Conservation (phyloP, 306 rosid species). For the Sophora flavescens region DNA sequence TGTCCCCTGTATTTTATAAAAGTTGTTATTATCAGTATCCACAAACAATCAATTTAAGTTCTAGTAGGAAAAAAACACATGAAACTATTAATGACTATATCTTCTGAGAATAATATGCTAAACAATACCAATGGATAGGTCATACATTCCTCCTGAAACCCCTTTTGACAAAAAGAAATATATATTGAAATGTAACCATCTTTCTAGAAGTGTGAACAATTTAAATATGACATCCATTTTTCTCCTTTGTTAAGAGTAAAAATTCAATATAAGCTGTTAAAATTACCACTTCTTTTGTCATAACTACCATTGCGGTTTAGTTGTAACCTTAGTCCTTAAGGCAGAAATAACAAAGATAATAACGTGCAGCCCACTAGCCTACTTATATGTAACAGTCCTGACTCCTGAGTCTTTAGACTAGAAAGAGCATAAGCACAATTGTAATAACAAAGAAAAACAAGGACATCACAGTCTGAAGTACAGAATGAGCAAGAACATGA, state of each 20-base stretch:
- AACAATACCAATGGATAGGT: not conserved
- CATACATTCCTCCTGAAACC: not conserved
- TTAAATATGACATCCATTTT: constrained; percentile 9
- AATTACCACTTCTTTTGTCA: not conserved
- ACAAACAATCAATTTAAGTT: constrained; percentile 13
- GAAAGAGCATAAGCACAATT: not conserved
- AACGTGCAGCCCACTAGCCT: not conserved
- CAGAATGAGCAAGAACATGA: constrained; percentile 8
- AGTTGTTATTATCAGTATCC: constrained; percentile 32
- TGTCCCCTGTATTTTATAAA: constrained; percentile 63
- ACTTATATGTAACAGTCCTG: not conserved
- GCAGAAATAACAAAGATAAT: not conserved
- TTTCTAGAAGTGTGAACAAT: constrained; percentile 10
- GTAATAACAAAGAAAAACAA: not conserved
- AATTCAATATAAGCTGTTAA: not conserved
- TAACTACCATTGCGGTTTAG: not conserved
- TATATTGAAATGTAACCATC: constrained; percentile 24
- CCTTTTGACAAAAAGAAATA: constrained; percentile 5
- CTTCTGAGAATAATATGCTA: not conserved
- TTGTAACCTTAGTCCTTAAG: not conserved
- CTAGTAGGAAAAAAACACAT: constrained; percentile 16
- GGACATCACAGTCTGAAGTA: not conserved
- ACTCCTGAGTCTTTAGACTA: not conserved
- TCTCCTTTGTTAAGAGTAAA: not conserved
- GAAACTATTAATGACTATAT: not conserved